A percentile compares a stretch with the other conserved stretches of the same genome.
Evolutionary conservation across 768 basidiomycete species (phyloP).

Genomic region (Termitomyces sp.): DNA sequence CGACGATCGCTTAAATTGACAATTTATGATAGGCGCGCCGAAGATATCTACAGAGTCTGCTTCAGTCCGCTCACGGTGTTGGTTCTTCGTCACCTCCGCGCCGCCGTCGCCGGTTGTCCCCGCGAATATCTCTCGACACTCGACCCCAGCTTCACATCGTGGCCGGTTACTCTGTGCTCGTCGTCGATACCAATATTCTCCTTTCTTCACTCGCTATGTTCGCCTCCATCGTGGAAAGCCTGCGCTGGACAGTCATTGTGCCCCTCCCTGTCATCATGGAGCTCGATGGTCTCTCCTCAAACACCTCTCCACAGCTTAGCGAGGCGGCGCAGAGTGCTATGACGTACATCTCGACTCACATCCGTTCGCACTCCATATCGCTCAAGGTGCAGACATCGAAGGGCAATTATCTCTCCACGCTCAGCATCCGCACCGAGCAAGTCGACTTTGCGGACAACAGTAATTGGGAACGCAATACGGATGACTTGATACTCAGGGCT

Average conservation of each 20-base stretch:
- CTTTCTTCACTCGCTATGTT: constrained; percentile 78
- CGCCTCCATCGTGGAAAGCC: constrained; percentile 70
- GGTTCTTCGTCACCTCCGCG: constrained; percentile 17
- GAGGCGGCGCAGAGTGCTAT: constrained; percentile 73
- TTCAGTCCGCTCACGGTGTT: constrained; percentile 39
- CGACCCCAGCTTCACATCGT: constrained; percentile 53
- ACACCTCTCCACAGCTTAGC: constrained; percentile 59
- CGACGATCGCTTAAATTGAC: constrained; percentile 8
- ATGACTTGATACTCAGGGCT: constrained; percentile 90
- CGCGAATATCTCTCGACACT: constrained; percentile 22
- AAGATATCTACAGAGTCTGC: constrained; percentile 66
- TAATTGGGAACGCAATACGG: constrained; percentile 74
- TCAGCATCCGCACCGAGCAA: constrained; percentile 81
- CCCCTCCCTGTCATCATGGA: constrained; percentile 97
- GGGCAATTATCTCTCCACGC: constrained; percentile 87
- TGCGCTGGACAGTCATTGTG: constrained; percentile 83
- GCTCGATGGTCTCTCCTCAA: constrained; percentile 82
- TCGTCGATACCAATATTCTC: constrained; percentile 94
- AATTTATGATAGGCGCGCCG: constrained; percentile 57
- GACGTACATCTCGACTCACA: constrained; percentile 66
- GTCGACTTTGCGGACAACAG: constrained; percentile 58
- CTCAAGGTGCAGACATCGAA: constrained; percentile 95
- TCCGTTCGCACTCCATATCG: constrained; percentile 69
- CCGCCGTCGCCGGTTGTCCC: constrained; percentile 22
- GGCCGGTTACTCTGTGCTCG: constrained; percentile 85